phyloP scores from a whole-genome alignment of 2,329 filamentous ascomycete genomes.

The Penicillium thymicola region DNA sequence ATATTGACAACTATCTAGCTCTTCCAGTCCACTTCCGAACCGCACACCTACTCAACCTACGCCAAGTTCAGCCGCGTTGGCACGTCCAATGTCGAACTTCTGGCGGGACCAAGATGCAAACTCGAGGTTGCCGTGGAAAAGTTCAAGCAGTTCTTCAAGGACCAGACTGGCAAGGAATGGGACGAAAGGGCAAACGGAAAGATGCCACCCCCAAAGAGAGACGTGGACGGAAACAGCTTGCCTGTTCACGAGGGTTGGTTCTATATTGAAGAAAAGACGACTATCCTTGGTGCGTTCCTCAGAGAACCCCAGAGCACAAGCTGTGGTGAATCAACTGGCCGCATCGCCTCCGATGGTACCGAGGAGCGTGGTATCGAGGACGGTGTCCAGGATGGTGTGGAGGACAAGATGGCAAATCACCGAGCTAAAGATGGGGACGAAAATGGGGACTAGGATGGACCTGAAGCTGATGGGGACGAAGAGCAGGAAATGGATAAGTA shows the following conservation, averaged over 20 bases:
- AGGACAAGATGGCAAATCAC: background rate
- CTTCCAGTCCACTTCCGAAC: constrained; percentile 61
- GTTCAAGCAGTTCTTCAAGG: constrained; percentile 58
- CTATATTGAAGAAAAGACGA: constrained; percentile 21
- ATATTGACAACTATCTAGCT: constrained; percentile 49
- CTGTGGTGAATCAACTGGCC: background rate
- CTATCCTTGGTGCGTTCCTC: constrained; percentile 23
- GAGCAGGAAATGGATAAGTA: background rate
- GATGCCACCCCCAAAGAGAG: constrained; percentile 19
- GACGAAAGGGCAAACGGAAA: constrained; percentile 39
- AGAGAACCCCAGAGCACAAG: constrained; percentile 2
- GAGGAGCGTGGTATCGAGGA: background rate
- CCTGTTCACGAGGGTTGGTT: constrained; percentile 35
- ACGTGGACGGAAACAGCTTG: constrained; percentile 22
- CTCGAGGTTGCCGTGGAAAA: constrained; percentile 44
- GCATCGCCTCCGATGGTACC: background rate
- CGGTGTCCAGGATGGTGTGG: background rate
- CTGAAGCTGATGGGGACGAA: background rate
- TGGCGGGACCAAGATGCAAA: constrained; percentile 32
- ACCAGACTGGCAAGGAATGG: constrained; percentile 60
- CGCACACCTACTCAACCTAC: constrained; percentile 60
- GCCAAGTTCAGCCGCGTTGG: constrained; percentile 45
- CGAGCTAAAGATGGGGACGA: background rate
- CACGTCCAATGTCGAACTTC: constrained; percentile 29
- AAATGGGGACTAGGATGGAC: background rate